Percentiles rank a stretch among this genome's conserved stretches.
phyloP scores from a whole-genome alignment of 306 rosid genomes.

The Cucurbita ficifolia region DNA sequence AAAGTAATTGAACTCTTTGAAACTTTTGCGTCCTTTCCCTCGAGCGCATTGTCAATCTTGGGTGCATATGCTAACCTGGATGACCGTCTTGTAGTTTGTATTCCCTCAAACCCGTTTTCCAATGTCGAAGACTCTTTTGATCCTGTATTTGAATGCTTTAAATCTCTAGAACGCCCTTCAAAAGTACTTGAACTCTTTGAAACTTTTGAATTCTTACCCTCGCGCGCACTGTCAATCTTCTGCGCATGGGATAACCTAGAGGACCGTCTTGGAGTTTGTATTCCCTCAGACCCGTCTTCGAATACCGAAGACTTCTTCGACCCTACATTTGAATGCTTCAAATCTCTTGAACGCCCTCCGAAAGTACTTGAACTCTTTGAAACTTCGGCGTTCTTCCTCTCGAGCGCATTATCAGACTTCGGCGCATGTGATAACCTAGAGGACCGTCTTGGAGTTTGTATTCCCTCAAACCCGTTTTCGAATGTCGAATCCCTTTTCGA shows the following conservation, averaged over 20 bases:
- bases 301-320: slow-evolving; percentile 18
- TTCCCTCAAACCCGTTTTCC: slow-evolving; percentile 8
- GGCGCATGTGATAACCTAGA: slow-evolving; percentile 18
- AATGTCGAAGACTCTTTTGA: slow-evolving; percentile 18
- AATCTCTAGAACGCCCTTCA: background rate
- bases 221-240: background rate
- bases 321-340: background rate
- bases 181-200: slow-evolving; percentile 7
- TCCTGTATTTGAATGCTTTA: background rate
- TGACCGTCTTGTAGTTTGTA: slow-evolving; percentile 25
- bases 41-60: background rate
- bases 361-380: background rate
- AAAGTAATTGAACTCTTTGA: slow-evolving; percentile 7
- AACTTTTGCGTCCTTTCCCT: background rate
- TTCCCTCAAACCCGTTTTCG: slow-evolving; percentile 8
- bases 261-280: slow-evolving; percentile 27
- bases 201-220: background rate
- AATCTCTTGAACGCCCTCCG: too few relatives aligned
- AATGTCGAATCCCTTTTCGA: slow-evolving; percentile 17
- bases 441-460: slow-evolving; percentile 27
- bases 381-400: background rate
- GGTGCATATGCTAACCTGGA: slow-evolving; percentile 18
- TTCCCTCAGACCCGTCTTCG: slow-evolving; percentile 8
- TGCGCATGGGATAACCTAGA: slow-evolving; percentile 18
- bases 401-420: background rate